Evolutionary conservation across 371 early-diverging fungal species (phyloP).

Genomic region (Mortierella sp.): DNA sequence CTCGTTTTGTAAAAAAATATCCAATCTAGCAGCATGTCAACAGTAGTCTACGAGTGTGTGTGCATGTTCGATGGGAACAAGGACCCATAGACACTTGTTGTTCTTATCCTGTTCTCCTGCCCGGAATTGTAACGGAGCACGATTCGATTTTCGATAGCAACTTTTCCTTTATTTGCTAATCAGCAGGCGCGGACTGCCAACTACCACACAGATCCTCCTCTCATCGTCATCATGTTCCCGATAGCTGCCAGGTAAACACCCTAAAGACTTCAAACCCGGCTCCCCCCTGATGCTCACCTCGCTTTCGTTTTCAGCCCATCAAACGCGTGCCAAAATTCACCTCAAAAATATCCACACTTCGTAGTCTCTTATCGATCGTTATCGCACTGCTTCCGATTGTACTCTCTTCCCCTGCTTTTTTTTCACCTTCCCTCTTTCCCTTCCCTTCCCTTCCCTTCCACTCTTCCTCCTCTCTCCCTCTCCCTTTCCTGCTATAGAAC

Average conservation of each 20-base stretch:
- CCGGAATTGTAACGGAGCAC: too few species aligned
- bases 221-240: not conserved
- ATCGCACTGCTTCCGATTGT: constrained; percentile 7
- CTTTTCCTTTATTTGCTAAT: too few species aligned
- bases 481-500: not conserved
- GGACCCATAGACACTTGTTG: too few species aligned
- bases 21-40: too few species aligned
- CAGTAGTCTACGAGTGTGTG: not conserved
- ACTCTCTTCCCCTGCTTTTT: not conserved
- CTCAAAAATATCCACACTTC: not conserved
- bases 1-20: not conserved
- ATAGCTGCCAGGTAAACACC: not conserved
- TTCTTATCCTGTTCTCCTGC: too few species aligned
- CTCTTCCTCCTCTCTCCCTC: not conserved
- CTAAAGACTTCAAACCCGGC: not conserved
- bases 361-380: constrained; percentile 1
- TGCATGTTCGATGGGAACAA: too few species aligned
- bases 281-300: not conserved
- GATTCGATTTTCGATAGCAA: too few species aligned
- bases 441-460: not conserved
- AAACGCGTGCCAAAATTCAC: constrained; percentile 1
- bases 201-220: too few species aligned
- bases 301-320: not conserved
- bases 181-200: too few species aligned
- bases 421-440: not conserved